phyloP scores from a whole-genome alignment of 768 basidiomycete species.

The Rhodotorula toruloides region DNA sequence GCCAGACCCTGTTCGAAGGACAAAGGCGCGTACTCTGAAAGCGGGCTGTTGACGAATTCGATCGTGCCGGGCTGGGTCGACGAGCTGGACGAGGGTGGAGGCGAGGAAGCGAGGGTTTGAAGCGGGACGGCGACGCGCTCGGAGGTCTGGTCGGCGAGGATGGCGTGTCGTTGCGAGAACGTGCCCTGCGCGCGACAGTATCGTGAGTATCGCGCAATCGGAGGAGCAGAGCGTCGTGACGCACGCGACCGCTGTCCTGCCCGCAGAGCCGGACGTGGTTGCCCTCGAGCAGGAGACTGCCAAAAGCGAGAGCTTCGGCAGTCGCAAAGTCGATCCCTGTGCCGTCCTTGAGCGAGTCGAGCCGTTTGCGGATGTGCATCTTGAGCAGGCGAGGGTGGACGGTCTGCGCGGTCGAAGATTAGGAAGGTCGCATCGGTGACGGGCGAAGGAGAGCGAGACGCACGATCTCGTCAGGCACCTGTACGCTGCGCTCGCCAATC shows the following conservation, averaged over 20 bases:
- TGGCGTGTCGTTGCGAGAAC: constrained; percentile 61
- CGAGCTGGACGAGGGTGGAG: constrained; percentile 20
- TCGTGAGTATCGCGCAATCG: constrained; percentile 13
- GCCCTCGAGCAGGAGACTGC: constrained; percentile 74
- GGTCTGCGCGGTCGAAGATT: constrained; percentile 5
- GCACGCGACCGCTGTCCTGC: constrained; percentile 86
- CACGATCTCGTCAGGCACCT: constrained; percentile 60
- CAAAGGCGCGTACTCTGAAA: constrained; percentile 38
- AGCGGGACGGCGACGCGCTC: constrained; percentile 75
- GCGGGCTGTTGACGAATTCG: constrained; percentile 47
- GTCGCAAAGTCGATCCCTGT: constrained; percentile 82
- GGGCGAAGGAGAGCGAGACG: constrained; percentile 43
- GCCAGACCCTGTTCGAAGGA: constrained; percentile 82
- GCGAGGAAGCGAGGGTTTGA: constrained; percentile 53
- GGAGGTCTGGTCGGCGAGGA: constrained; percentile 81
- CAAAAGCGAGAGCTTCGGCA: constrained; percentile 85
- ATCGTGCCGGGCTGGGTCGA: constrained; percentile 43
- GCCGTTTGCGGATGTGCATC: constrained; percentile 36
- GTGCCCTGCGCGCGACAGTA: constrained; percentile 12
- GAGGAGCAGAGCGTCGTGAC: constrained; percentile 53
- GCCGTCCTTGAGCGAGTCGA: constrained; percentile 46
- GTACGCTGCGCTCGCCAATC: constrained; percentile 67
- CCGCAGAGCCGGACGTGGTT: constrained; percentile 82
- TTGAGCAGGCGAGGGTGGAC: constrained; percentile 31
- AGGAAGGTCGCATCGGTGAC: background rate